phyloP scores from a whole-genome alignment of 805 yeast genomes.

The Brettanomyces anomalus region DNA sequence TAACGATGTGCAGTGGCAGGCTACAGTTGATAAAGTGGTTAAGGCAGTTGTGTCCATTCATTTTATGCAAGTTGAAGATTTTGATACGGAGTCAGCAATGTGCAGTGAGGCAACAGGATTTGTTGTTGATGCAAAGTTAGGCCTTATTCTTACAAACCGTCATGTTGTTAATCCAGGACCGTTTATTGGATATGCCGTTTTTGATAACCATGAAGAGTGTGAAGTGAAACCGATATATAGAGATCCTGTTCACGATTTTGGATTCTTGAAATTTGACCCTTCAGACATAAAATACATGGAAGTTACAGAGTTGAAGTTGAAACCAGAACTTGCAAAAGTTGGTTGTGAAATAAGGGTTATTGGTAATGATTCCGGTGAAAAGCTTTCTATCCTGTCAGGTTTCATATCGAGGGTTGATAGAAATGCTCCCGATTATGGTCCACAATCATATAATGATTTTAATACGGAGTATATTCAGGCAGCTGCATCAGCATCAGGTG shows the following conservation, averaged over 20 bases:
- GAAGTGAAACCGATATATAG: conserved; percentile 79
- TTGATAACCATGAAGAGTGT: conserved; percentile 91
- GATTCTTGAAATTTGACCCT: conserved; percentile 77
- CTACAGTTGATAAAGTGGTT: conserved; percentile 73
- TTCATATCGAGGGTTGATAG: conserved; percentile 80
- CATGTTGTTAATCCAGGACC: conserved; percentile 97
- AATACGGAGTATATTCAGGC: conserved; percentile 93
- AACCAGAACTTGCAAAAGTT: conserved; percentile 80
- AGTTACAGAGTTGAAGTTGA: conserved; percentile 53
- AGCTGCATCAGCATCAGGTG: conserved; percentile 94
- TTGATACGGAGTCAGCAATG: conserved; percentile 75
- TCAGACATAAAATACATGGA: conserved; percentile 61
- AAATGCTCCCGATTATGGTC: conserved; percentile 92
- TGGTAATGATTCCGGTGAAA: conserved; percentile 96
- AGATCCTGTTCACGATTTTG: conserved; percentile 95
- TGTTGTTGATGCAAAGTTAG: conserved; percentile 75
- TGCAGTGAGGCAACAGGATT: conserved; percentile 94
- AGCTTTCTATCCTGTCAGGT: conserved; percentile 80
- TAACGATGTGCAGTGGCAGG: conserved; percentile 55
- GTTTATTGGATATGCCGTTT: conserved; percentile 82
- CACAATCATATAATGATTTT: conserved; percentile 81
- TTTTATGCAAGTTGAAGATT: conserved; percentile 76
- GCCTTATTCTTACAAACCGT: conserved; percentile 82
- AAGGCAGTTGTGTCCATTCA: conserved; percentile 83
- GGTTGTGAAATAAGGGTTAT: conserved; percentile 91